Conservation (phyloP, 1,284 basidiomycete species). For the Ceratobasidium sp. region DNA sequence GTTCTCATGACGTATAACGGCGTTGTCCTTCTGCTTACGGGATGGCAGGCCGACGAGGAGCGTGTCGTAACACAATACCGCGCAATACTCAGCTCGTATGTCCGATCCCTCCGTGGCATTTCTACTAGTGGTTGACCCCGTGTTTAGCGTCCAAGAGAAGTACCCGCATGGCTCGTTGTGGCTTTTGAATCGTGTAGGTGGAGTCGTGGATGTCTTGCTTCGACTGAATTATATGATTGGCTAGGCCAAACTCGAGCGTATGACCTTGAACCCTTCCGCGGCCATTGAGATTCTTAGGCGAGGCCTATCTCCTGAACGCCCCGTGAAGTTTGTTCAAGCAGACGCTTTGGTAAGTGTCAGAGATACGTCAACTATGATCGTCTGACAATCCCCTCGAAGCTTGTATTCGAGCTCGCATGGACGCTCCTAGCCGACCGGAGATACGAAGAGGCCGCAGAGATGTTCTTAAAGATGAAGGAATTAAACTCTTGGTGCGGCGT, state of each 20-base stretch:
- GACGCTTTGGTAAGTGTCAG: slow-evolving; percentile 70
- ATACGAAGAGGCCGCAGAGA: slow-evolving; percentile 75
- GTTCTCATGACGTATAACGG: slow-evolving; percentile 83
- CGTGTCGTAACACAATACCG: slow-evolving; percentile 73
- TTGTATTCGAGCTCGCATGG: slow-evolving; percentile 84
- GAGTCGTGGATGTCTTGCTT: background rate
- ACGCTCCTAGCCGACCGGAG: slow-evolving; percentile 72
- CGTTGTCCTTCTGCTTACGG: slow-evolving; percentile 72
- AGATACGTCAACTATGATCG: background rate
- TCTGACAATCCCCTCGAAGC: slow-evolving; percentile 58
- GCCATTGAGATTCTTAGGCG: slow-evolving; percentile 73
- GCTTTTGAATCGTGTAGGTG: slow-evolving; percentile 76
- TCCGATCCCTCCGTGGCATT: slow-evolving; percentile 35
- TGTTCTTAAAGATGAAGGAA: slow-evolving; percentile 73
- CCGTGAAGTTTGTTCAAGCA: slow-evolving; percentile 73
- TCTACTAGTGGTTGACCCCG: background rate
- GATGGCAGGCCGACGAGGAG: slow-evolving; percentile 79
- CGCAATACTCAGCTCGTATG: slow-evolving; percentile 71
- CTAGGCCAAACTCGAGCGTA: slow-evolving; percentile 80
- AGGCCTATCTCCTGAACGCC: slow-evolving; percentile 68
- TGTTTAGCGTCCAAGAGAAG: slow-evolving; percentile 63
- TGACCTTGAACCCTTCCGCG: slow-evolving; percentile 71
- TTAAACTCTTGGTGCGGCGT: slow-evolving; percentile 75
- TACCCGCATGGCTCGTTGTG: slow-evolving; percentile 80
- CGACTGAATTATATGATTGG: slow-evolving; percentile 14